Base-by-base conservation (phyloP, 1,139 yeast species). In the Meyerozyma sp. region DNA sequence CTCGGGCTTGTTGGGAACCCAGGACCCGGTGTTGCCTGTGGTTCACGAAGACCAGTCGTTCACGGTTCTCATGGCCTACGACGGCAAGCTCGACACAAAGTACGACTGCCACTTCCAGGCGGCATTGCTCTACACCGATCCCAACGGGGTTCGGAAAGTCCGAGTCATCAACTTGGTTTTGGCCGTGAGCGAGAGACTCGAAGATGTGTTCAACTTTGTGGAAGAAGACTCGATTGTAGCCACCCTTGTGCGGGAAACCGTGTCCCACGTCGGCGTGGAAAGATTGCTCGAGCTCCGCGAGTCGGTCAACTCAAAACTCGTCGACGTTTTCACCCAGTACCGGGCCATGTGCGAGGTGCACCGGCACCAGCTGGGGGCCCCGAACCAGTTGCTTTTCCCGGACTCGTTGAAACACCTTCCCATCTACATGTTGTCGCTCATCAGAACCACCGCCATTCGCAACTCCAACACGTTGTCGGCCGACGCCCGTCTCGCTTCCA, bases 21-120 rank as follows among this genome's bases (percentile, higher is more conserved):
- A 61, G 25, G 95, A 88, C 52, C 95, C 96, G 3, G 65, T 69
- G n/a, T 62, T 90, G 25, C 91, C 97, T 0, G 66, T 79, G 6
- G 64, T 91, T 18, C 75, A 77, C 39, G 73, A 76, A 16, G 84
- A 86, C 53, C 84, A 87, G 40, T 74, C 86, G 2, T 64, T 89
- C 46, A 84, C 89, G 4, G 82, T 88, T 2, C 71, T 88, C 42
- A 80, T 93, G 54, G 75, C 73, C 43, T 85, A 88, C 55, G 97
- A 90, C 57, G 91, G 90, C 1, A 82, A 79, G 48, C 72, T 94
- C 39, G 79, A 82, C 46, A 71, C 86, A 3, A 81, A 81, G 46
- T 73, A 77, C 34, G 96, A 89, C 60, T 88, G 90, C 36, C 95
- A 89, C 61, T 89, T 91, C 70, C 99, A 93, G 65, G 86, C 89